These are phyloP conservation scores for Termitomyces sp. DNA, from an alignment of 768 basidiomycete species.

Conservation along the genomic window DNA sequence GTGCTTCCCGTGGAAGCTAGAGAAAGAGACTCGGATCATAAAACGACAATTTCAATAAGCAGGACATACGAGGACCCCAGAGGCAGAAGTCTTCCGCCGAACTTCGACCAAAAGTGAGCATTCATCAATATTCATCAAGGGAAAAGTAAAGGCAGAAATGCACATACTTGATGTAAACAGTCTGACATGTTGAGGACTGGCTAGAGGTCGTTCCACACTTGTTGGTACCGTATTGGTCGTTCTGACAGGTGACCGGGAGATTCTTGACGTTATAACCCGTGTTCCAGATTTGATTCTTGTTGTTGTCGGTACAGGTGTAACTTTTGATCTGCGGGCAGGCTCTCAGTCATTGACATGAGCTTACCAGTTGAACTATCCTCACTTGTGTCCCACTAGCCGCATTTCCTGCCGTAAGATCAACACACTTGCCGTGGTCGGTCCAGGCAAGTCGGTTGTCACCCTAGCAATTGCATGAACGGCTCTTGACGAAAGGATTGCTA, in stretches of 20 bases:
- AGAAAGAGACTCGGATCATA: neutral
- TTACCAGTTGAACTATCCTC: neutral
- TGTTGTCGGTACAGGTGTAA: conserved; percentile 39
- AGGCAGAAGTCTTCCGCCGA: conserved; percentile 66
- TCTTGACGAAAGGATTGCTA: neutral
- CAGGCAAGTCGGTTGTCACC: conserved; percentile 41
- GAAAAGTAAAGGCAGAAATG: conserved; percentile 7
- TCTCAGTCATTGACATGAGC: neutral
- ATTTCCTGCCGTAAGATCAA: conserved; percentile 46
- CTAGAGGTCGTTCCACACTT: conserved; percentile 59
- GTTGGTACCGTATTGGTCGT: conserved; percentile 65
- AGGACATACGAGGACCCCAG: conserved; percentile 55
- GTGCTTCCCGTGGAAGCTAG: conserved; percentile 36
- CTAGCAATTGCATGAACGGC: conserved; percentile 7
- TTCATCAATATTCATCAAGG: conserved; percentile 1
- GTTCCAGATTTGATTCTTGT: conserved; percentile 53
- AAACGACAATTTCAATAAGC: conserved; percentile 14
- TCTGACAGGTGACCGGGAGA: conserved; percentile 45
- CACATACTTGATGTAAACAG: conserved; percentile 55
- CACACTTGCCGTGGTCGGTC: conserved; percentile 47
- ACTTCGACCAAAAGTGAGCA: conserved; percentile 29
- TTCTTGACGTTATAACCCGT: conserved; percentile 40
- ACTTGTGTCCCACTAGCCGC: conserved; percentile 35
- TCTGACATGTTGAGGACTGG: conserved; percentile 68
- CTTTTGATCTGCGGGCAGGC: conserved; percentile 39